phyloP scores from a whole-genome alignment of 352 stramenopile genomes.

The Blastocystis sp. region DNA sequence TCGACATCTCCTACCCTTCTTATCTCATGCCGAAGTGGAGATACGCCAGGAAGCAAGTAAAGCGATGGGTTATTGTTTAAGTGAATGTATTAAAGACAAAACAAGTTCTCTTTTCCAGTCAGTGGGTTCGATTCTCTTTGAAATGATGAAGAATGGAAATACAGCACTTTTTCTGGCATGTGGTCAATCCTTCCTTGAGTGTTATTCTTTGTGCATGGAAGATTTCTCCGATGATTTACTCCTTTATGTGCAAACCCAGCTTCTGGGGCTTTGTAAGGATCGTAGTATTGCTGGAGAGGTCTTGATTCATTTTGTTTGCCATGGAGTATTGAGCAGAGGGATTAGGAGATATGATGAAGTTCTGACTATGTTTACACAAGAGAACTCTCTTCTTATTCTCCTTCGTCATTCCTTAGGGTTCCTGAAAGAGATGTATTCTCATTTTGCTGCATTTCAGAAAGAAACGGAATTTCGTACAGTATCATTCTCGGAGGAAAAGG shows the following conservation, averaged over 20 bases:
- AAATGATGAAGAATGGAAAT: not conserved
- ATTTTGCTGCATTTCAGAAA: too few species aligned
- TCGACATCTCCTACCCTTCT: not conserved
- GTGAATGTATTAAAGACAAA: not conserved
- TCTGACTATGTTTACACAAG: too few species aligned
- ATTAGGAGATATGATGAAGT: too few species aligned
- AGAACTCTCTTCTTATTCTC: too few species aligned
- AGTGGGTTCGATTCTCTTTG: not conserved
- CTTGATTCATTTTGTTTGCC: not conserved
- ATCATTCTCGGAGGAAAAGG: too few species aligned
- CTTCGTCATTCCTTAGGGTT: too few species aligned
- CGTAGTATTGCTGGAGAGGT: not conserved
- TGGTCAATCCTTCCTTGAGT: not conserved
- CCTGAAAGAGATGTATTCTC: too few species aligned
- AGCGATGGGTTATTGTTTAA: not conserved
- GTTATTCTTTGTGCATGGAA: not conserved
- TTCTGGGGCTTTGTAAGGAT: not conserved
- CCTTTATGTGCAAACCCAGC: not conserved
- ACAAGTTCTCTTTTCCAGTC: not conserved
- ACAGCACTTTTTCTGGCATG: not conserved
- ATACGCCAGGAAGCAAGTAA: not conserved
- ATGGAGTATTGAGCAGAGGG: not conserved
- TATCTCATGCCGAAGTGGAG: not conserved
- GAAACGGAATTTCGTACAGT: too few species aligned
- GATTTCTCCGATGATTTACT: not conserved